phyloP scores from a whole-genome alignment of 306 rosid genomes.

The Clitoria ternatea region DNA sequence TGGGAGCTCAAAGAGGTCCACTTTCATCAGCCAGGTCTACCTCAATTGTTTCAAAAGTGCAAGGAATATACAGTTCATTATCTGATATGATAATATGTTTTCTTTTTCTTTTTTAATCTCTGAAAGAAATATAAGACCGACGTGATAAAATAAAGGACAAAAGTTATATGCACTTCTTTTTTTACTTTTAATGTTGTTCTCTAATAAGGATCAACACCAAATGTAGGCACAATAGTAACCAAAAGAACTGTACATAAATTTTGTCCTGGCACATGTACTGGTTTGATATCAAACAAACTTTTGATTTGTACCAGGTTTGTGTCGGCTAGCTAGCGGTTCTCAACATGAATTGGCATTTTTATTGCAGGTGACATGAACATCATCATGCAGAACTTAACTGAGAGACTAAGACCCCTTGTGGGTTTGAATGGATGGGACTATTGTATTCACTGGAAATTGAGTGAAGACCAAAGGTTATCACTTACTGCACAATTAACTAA shows the following conservation, averaged over 20 bases:
- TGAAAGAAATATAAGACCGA: too few relatives aligned
- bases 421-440: slow-evolving; percentile 80
- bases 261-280: neutral
- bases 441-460: slow-evolving; percentile 75
- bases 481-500: neutral
- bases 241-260: too few relatives aligned
- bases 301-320: slow-evolving; percentile 22
- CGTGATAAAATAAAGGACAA: too few relatives aligned
- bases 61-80: neutral
- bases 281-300: slow-evolving; percentile 28
- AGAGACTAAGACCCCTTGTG: slow-evolving; percentile 76
- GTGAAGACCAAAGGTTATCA: slow-evolving; percentile 81
- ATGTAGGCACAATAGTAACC: too few relatives aligned
- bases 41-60: neutral
- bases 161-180: too few relatives aligned
- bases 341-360: slow-evolving; percentile 10
- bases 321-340: slow-evolving; percentile 14
- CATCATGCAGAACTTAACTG: slow-evolving; percentile 50
- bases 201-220: too few relatives aligned
- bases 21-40: slow-evolving; percentile 26
- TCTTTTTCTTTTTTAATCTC: too few relatives aligned
- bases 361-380: slow-evolving; percentile 50
- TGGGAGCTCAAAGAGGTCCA: slow-evolving; percentile 19
- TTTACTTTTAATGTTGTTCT: too few relatives aligned
- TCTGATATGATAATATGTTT: neutral